A percentile compares a stretch with the other conserved stretches of the same genome.
These are phyloP conservation scores for Allium fistulosum DNA, from an alignment of 106 monocot genomes.

Conservation along the genomic window DNA sequence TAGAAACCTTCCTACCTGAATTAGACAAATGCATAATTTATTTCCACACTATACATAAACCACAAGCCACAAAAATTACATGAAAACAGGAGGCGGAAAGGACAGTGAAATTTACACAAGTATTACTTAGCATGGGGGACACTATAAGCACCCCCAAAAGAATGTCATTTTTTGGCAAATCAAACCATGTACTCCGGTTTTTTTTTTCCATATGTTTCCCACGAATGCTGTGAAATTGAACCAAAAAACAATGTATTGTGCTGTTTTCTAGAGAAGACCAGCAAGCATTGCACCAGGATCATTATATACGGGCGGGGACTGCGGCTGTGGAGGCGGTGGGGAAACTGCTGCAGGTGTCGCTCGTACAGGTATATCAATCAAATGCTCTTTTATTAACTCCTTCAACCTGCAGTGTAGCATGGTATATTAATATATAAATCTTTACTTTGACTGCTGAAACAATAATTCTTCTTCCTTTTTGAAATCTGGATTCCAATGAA, in stretches of 20 bases:
- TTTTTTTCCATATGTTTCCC: slow-evolving; percentile 6
- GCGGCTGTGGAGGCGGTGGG: slow-evolving; percentile 34
- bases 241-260: not conserved
- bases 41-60: slow-evolving; percentile 1
- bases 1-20: not conserved
- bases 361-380: slow-evolving; percentile 54
- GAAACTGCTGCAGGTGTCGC: slow-evolving; percentile 10
- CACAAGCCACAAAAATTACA: slow-evolving; percentile 10
- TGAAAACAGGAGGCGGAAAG: not conserved
- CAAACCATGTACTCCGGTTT: slow-evolving; percentile 8
- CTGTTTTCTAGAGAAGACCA: slow-evolving; percentile 52
- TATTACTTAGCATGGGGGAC: slow-evolving; percentile 12
- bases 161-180: slow-evolving; percentile 11
- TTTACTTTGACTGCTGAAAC: not conserved
- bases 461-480: not conserved
- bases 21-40: slow-evolving; percentile 9
- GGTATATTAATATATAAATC: not conserved
- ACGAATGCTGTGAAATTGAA: not conserved
- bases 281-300: slow-evolving; percentile 91
- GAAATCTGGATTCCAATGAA: too few species aligned
- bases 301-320: slow-evolving; percentile 31
- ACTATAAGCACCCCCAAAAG: slow-evolving; percentile 19
- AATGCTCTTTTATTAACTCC: slow-evolving; percentile 87
- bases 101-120: slow-evolving; percentile 7
- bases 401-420: slow-evolving; percentile 55